Conservation (phyloP, 2,329 filamentous ascomycete species). For the Exophiala calicioides region DNA sequence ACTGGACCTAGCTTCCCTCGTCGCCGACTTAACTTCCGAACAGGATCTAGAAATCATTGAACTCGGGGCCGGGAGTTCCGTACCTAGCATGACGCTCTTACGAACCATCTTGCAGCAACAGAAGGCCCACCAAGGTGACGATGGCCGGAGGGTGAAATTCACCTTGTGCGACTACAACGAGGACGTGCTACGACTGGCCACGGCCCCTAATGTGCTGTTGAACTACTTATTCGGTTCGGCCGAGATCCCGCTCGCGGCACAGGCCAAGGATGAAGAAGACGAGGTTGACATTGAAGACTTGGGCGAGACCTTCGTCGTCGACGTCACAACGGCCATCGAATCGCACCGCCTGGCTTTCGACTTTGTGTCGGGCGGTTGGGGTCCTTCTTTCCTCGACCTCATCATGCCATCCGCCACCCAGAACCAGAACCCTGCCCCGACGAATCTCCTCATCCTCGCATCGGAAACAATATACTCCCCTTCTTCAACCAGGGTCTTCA, state of each 20-base stretch:
- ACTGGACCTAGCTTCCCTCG: conserved; percentile 53
- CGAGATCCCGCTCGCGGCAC: no score
- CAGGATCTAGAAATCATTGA: conserved; percentile 40
- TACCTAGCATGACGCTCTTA: conserved; percentile 59
- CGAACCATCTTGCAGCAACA: conserved; percentile 48
- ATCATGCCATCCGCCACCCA: conserved; percentile 27
- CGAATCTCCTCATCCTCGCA: conserved; percentile 52
- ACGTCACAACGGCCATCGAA: conserved; percentile 48
- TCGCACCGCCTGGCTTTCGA: conserved; percentile 50
- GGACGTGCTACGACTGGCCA: conserved; percentile 61
- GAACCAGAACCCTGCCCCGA: background rate
- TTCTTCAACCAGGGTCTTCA: conserved; percentile 55
- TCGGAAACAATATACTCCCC: conserved; percentile 68
- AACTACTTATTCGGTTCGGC: conserved; percentile 43
- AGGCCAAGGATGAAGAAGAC: conserved; percentile 41
- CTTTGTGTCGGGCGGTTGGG: conserved; percentile 64
- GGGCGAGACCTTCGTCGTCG: conserved; percentile 50
- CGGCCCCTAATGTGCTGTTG: conserved; percentile 61
- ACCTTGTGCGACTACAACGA: conserved; percentile 64
- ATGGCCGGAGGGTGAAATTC: conserved; percentile 44
- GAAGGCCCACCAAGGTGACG: background rate
- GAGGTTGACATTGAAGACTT: conserved; percentile 36
- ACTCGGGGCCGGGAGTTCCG: conserved; percentile 64
- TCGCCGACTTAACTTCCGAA: background rate
- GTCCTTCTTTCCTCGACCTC: conserved; percentile 48